Base-by-base conservation (phyloP, 2,329 filamentous ascomycete genomes). In the Macrophomina phaseolina region DNA sequence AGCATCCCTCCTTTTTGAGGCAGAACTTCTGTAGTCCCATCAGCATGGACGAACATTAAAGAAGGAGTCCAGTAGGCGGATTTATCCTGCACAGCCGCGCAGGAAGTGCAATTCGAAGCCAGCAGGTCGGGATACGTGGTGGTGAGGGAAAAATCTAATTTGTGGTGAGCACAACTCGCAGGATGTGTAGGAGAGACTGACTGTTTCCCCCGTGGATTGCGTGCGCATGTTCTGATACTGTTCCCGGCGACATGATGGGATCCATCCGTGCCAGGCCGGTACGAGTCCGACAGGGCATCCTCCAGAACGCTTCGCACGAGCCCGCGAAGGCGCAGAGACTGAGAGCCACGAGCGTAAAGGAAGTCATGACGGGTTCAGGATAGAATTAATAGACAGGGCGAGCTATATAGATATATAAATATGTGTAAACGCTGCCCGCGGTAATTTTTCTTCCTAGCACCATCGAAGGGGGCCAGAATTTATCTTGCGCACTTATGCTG, bases 1-100 rank as follows among this genome's bases (percentile, higher is more conserved):
- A 75, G 48, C 76, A 78, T 77, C 71, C 78, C 83, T 38, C 85
- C 85, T 52, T 81, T 74, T 69, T 86, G 84, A 8, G 87, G 82
- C 34, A 94, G 91, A 58, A 85, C 82, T 78, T 90, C 88, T 68
- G 91, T 87, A 63, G 83, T 84, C 53, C 85, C 86, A 70, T 89
- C 87, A 71, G 85, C 23, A 1, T 23, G 83, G 69, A 90, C 78
- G 73, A 91, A 93, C 81, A 89, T 92, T 11, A 94, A 80, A 12
- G 82, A 82, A 2, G 91, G 91, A 67, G 89, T 88, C 76, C 73
- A 93, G 82, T 93, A 93, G 77, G 89, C 89, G 72, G 87, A 90
- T 74, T 87, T 83, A 78, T 93, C 90, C 64, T 86, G 86, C 71
- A 83, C 86, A 74, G 90, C 83, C 68, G 84, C 84, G 76, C 91